phyloP scores from a whole-genome alignment of 805 yeast genomes.

The Hanseniaspora clermontiae region DNA sequence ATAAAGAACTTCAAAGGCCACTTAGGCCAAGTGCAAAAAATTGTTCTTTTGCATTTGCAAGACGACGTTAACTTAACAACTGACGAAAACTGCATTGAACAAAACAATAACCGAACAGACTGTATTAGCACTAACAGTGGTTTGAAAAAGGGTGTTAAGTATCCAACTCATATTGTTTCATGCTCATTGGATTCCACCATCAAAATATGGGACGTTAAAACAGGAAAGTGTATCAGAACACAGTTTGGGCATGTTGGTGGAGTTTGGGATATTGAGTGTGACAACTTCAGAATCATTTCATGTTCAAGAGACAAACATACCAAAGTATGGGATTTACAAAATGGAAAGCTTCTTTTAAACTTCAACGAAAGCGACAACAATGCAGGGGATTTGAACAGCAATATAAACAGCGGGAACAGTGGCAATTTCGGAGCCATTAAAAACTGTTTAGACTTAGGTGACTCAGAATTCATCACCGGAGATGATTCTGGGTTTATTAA shows the following conservation, averaged over 20 bases:
- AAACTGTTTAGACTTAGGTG: conserved; percentile 69
- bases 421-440: conserved; percentile 23
- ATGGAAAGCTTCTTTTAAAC: conserved; percentile 88
- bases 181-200: conserved; percentile 88
- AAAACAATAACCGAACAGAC: conserved; percentile 15
- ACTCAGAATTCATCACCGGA: conserved; percentile 80
- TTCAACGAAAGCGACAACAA: conserved; percentile 59
- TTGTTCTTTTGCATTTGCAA: conserved; percentile 67
- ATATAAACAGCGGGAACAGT: background rate
- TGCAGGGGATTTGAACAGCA: conserved; percentile 18
- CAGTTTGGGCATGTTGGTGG: conserved; percentile 98
- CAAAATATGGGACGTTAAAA: conserved; percentile 76
- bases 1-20: conserved; percentile 73
- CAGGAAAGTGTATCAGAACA: conserved; percentile 82
- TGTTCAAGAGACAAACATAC: conserved; percentile 89
- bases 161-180: conserved; percentile 74
- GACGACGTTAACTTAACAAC: conserved; percentile 43
- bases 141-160: conserved; percentile 25
- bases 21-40: conserved; percentile 87
- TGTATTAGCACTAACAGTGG: conserved; percentile 16
- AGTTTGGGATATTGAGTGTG: conserved; percentile 94
- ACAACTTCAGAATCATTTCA: conserved; percentile 82
- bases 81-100: conserved; percentile 24
- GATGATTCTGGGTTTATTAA: conserved; percentile 80
- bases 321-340: conserved; percentile 93